phyloP scores from a whole-genome alignment of 768 basidiomycete species.

The Agaricus sinodeliciosus region DNA sequence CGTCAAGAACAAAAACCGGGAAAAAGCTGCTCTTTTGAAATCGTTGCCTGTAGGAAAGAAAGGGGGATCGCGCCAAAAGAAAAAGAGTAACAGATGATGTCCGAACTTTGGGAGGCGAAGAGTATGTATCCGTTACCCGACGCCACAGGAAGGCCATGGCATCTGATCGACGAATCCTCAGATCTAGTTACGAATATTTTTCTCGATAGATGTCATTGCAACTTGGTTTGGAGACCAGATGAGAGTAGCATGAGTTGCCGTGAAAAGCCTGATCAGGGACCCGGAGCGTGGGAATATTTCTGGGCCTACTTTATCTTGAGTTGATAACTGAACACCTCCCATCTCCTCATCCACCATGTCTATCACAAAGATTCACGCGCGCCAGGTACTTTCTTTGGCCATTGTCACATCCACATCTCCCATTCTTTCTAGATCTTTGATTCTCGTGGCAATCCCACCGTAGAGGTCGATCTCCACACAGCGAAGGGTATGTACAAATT shows the following conservation, averaged over 20 bases:
- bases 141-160: slow-evolving; percentile 3
- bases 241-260: not conserved
- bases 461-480: slow-evolving; percentile 89
- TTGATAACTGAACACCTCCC: slow-evolving; percentile 26
- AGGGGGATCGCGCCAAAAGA: slow-evolving; percentile 31
- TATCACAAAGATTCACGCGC: slow-evolving; percentile 85
- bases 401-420: slow-evolving; percentile 1
- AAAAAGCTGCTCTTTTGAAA: slow-evolving; percentile 55
- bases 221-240: too few species aligned
- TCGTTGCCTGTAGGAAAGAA: slow-evolving; percentile 48
- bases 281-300: slow-evolving; percentile 32
- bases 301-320: slow-evolving; percentile 28
- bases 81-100: slow-evolving; percentile 17
- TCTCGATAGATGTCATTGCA: too few species aligned
- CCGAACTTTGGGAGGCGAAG: not conserved
- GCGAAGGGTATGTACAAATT: slow-evolving; percentile 55
- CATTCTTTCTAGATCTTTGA: slow-evolving; percentile 80
- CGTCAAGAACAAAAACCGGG: slow-evolving; percentile 82
- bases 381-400: slow-evolving; percentile 55
- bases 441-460: slow-evolving; percentile 97
- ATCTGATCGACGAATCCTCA: slow-evolving; percentile 4
- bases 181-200: slow-evolving; percentile 3
- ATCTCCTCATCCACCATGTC: slow-evolving; percentile 60
- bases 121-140: slow-evolving; percentile 7
- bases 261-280: not conserved